A percentile compares a stretch with the other conserved stretches of the same genome.
Evolutionary conservation across 164 flowering plant genomes (phyloP).

Genomic region (Pachysandra terminalis): DNA sequence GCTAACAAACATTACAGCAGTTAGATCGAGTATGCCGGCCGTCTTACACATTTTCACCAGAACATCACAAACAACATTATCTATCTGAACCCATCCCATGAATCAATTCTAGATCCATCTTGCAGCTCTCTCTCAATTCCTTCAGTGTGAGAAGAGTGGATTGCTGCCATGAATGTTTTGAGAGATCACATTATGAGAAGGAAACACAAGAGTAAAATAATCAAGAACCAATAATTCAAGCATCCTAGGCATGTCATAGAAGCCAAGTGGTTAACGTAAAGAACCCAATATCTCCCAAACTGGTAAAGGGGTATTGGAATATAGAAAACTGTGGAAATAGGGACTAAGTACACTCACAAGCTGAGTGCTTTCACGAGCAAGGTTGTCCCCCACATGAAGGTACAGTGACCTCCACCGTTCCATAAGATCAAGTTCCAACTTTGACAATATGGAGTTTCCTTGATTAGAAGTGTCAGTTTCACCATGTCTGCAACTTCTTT

Average conservation of each 20-base stretch:
- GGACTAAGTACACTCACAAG: slow-evolving; percentile 50
- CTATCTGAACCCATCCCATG: slow-evolving; percentile 31
- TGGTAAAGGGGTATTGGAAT: background rate
- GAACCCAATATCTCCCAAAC: background rate
- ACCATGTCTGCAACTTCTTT: slow-evolving; percentile 29
- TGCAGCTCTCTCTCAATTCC: slow-evolving; percentile 70
- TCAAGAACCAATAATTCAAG: too few relatives aligned
- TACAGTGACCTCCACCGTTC: slow-evolving; percentile 80
- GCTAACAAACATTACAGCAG: background rate
- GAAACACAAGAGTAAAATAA: too few relatives aligned
- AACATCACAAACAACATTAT: slow-evolving; percentile 16
- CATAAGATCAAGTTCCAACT: slow-evolving; percentile 56
- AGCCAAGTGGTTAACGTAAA: too few relatives aligned
- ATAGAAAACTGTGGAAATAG: background rate
- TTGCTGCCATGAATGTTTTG: slow-evolving; percentile 42
- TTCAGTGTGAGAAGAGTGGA: slow-evolving; percentile 37
- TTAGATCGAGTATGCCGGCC: background rate
- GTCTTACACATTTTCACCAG: slow-evolving; percentile 4
- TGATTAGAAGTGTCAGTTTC: slow-evolving; percentile 20
- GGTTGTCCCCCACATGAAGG: slow-evolving; percentile 54
- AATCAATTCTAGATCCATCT: slow-evolving; percentile 52
- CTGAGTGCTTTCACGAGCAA: slow-evolving; percentile 54
- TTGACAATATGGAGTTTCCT: slow-evolving; percentile 29
- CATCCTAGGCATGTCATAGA: too few relatives aligned
- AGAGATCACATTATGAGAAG: too few relatives aligned